phyloP scores from a whole-genome alignment of 371 early-diverging fungal species.

The Mortierella sp. region DNA sequence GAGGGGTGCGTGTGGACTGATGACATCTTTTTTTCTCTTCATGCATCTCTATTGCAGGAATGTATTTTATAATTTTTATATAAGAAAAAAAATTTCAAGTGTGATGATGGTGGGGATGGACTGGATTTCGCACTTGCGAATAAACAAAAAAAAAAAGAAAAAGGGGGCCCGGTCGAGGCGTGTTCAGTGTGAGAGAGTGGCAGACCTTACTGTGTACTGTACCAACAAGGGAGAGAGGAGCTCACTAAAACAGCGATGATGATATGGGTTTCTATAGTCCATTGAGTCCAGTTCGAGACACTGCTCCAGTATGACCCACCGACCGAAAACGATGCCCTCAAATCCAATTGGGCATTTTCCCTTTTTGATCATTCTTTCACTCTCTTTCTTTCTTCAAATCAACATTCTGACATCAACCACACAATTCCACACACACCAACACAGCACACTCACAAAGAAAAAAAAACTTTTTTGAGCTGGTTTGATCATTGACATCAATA shows the following conservation, averaged over 20 bases:
- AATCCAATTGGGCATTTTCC: neutral
- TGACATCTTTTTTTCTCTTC: slow-evolving; percentile 2
- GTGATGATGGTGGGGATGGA: neutral
- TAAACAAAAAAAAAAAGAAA: slow-evolving; percentile 15
- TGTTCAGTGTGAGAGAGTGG: neutral
- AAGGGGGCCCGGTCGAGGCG: slow-evolving; percentile 8
- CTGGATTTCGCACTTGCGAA: neutral
- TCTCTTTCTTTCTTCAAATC: slow-evolving; percentile 5
- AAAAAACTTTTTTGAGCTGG: slow-evolving; percentile 2
- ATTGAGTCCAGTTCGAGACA: slow-evolving; percentile 1
- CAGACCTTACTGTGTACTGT: neutral
- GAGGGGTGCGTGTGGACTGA: neutral
- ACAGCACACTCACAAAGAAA: neutral
- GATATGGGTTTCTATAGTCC: slow-evolving; percentile 1
- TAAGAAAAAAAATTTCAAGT: neutral
- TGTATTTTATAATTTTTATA: neutral
- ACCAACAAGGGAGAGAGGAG: too few relatives aligned
- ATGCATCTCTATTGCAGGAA: neutral
- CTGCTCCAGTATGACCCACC: neutral
- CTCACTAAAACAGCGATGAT: too few relatives aligned
- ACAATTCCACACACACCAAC: neutral
- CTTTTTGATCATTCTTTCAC: neutral
- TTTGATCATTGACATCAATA: neutral
- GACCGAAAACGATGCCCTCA: too few relatives aligned
- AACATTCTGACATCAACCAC: neutral